A percentile compares a stretch with the other conserved stretches of the same genome.
These are phyloP conservation scores for Cytospora chrysosperma DNA, from an alignment of 2,329 filamentous ascomycete species.

Conservation along the genomic window DNA sequence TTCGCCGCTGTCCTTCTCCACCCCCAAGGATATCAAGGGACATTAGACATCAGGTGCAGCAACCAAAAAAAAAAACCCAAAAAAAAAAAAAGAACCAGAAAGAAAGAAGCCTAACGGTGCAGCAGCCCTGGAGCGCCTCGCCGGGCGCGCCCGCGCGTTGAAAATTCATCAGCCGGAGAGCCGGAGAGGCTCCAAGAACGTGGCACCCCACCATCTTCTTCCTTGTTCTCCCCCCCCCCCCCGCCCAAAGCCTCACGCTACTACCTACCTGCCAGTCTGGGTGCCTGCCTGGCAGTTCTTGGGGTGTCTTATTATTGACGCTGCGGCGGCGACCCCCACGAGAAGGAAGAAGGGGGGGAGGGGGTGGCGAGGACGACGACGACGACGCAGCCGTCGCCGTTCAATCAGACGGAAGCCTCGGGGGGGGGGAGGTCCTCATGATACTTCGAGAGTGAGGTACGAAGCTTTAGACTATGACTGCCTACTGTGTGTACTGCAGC, in stretches of 20 bases:
- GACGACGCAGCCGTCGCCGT: neutral
- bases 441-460: no score
- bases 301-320: neutral
- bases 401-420: neutral
- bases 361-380: neutral
- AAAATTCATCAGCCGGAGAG: neutral
- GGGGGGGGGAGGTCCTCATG: no score
- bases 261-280: neutral
- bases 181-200: neutral
- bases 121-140: neutral
- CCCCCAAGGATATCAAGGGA: no score
- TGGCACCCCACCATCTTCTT: neutral
- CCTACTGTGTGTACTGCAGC: no score
- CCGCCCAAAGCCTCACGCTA: no score
- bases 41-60: no score
- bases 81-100: no score
- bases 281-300: neutral
- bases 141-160: neutral
- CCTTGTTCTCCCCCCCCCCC: no score
- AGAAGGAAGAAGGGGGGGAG: no score
- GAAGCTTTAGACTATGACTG: no score
- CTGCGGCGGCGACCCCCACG: no score
- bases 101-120: neutral
- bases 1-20: neutral
- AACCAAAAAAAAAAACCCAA: no score